These are phyloP conservation scores for Trichosporon faecale DNA, from an alignment of 1,284 basidiomycete species.

Conservation along the genomic window DNA sequence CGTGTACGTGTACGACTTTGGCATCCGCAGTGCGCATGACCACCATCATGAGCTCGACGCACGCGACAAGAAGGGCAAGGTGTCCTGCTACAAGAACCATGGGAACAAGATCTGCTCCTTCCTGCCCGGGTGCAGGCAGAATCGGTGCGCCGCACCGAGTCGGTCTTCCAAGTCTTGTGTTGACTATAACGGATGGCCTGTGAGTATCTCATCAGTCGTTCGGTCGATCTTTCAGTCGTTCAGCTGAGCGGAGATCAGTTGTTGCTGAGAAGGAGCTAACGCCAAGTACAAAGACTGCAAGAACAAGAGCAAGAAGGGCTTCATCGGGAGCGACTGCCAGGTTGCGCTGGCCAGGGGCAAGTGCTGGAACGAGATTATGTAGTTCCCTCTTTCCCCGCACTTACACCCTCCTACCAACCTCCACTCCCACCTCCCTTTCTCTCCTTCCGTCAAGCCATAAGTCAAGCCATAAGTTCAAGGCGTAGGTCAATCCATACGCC, in stretches of 20 bases:
- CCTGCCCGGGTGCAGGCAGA: background rate
- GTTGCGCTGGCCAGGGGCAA: background rate
- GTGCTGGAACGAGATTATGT: conserved; percentile 14
- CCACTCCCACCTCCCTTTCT: background rate
- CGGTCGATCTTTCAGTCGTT: no score
- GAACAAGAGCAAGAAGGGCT: background rate
- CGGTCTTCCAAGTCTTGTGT: background rate
- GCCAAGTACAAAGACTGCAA: background rate
- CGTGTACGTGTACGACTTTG: conserved; percentile 11
- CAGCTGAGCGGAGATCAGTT: no score
- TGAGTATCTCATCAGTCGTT: no score
- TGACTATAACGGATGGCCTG: conserved; percentile 14
- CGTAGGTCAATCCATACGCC: no score
- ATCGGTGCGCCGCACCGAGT: background rate
- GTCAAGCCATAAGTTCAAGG: no score
- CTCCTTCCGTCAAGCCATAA: background rate
- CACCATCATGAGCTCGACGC: background rate
- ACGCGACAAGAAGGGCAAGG: background rate
- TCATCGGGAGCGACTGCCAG: conserved; percentile 13
- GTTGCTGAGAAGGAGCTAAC: background rate
- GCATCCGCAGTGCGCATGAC: background rate
- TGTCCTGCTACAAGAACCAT: conserved; percentile 12
- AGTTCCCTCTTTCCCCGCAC: no score
- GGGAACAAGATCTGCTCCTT: conserved; percentile 11
- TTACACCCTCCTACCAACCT: no score